phyloP scores from a whole-genome alignment of 176 grass and related monocot genomes.

The Saccharum officinarum region DNA sequence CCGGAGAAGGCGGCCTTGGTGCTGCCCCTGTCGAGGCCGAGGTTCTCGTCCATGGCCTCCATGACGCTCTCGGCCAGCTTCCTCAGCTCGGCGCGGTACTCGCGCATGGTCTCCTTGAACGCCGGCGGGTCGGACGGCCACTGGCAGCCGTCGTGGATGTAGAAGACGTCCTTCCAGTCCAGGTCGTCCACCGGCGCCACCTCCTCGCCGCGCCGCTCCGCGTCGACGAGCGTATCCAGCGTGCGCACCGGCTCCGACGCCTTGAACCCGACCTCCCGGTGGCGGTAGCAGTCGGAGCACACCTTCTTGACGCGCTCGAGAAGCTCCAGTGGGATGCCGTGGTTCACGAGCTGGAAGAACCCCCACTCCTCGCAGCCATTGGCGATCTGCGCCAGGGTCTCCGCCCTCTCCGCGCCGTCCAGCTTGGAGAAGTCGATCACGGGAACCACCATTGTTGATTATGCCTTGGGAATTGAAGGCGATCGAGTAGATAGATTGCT shows the following conservation, averaged over 20 bases:
- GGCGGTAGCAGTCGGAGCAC: constrained; percentile 49
- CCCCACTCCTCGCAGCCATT: too few relatives aligned
- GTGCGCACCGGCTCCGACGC: constrained; percentile 33
- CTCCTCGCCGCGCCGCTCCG: constrained; percentile 29
- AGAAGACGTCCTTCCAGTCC: constrained; percentile 69
- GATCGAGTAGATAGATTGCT: too few relatives aligned
- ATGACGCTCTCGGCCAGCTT: constrained; percentile 44
- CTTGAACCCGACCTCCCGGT: constrained; percentile 49
- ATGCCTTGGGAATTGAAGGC: too few relatives aligned
- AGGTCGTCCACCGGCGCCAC: constrained; percentile 45
- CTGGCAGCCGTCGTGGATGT: constrained; percentile 47
- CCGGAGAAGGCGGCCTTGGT: constrained; percentile 48
- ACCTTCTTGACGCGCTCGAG: constrained; percentile 58
- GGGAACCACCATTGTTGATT: not conserved
- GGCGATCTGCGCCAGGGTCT: too few relatives aligned
- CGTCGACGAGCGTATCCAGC: constrained; percentile 21
- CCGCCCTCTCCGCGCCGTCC: too few relatives aligned
- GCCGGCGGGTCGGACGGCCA: constrained; percentile 47
- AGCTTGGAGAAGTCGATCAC: too few relatives aligned
- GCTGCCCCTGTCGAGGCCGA: constrained; percentile 37
- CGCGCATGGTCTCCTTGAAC: constrained; percentile 70
- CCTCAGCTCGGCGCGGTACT: constrained; percentile 53
- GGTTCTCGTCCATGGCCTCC: constrained; percentile 65
- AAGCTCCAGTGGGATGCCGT: constrained; percentile 52
- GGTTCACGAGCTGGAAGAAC: constrained; percentile 63